These are phyloP conservation scores for Wickerhamiella australiensis DNA, from an alignment of 805 yeast species.

Conservation along the genomic window DNA sequence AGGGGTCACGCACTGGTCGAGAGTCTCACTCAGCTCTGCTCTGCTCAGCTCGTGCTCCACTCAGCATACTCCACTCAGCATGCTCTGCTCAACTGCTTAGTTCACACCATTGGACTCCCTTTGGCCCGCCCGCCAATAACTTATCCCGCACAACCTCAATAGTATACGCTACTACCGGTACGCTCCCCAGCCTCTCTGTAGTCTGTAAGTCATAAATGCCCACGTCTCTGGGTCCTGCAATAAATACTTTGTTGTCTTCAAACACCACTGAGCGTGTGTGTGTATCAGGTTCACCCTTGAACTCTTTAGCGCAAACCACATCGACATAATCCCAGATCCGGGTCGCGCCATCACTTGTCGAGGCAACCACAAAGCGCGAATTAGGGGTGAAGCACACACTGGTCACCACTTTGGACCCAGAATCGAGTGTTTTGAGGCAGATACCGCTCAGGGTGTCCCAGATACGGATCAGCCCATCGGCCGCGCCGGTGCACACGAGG, in stretches of 20 bases:
- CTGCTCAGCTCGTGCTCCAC: background rate
- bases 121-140: conserved; percentile 2
- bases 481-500: conserved; percentile 72
- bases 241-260: conserved; percentile 3
- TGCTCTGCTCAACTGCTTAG: too few species aligned
- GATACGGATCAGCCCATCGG: conserved; percentile 79
- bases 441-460: conserved; percentile 86
- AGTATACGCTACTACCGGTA: background rate
- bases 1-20: too few species aligned
- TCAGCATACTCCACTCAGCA: background rate
- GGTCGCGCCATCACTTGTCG: conserved; percentile 67
- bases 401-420: conserved; percentile 44
- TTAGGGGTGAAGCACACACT: conserved; percentile 66
- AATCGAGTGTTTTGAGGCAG: conserved; percentile 67
- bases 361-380: conserved; percentile 63
- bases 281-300: conserved; percentile 18
- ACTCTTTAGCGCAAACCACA: conserved; percentile 70
- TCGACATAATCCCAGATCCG: conserved; percentile 80
- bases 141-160: background rate
- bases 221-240: conserved; percentile 13
- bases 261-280: conserved; percentile 8
- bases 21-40: too few species aligned
- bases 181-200: background rate
- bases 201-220: conserved; percentile 12
- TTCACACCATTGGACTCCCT: background rate